Evolutionary conservation across 257 asterid species (phyloP).

Genomic region (Thymus mandschuricus): DNA sequence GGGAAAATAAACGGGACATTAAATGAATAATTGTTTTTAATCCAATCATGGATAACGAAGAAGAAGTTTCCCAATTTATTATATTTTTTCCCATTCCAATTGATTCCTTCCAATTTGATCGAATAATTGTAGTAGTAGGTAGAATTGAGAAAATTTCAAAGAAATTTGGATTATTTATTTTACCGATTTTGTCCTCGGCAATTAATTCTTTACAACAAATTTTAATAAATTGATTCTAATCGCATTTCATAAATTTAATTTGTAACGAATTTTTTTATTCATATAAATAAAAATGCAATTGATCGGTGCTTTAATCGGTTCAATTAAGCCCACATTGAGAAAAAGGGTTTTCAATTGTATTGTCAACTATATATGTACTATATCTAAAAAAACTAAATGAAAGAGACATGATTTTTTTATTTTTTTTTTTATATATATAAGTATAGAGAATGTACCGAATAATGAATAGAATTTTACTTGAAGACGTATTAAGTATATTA

Average conservation of each 20-base stretch:
- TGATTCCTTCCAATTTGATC: constrained; percentile 43
- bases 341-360: neutral
- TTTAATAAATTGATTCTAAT: neutral
- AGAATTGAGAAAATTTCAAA: constrained; percentile 35
- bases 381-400: neutral
- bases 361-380: neutral
- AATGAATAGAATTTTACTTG: too few species aligned
- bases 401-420: neutral
- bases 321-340: neutral
- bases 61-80: constrained; percentile 32
- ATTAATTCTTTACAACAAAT: neutral
- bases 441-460: too few species aligned
- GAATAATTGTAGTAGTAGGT: constrained; percentile 47
- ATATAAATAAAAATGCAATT: neutral
- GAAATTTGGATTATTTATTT: neutral
- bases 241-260: neutral
- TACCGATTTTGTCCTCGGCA: constrained; percentile 1
- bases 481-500: too few species aligned
- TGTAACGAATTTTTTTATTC: neutral
- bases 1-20: constrained; percentile 40
- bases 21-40: constrained; percentile 17
- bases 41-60: constrained; percentile 47
- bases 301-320: neutral
- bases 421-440: too few species aligned
- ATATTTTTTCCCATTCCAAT: constrained; percentile 19